Conservation (phyloP, 345 rosid species). For the Syzygium jambos region DNA sequence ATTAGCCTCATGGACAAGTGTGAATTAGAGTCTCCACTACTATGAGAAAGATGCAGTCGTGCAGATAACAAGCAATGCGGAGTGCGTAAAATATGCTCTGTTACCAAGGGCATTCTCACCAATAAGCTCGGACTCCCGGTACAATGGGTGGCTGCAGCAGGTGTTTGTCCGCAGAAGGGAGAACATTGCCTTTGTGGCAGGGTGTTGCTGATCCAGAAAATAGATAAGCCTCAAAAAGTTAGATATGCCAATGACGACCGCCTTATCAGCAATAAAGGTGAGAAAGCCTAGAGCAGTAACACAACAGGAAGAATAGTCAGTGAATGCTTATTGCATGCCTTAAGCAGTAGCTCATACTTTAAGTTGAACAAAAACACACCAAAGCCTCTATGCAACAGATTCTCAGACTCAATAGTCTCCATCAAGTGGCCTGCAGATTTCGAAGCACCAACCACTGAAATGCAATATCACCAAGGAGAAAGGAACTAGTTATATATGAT, state of each 20-base stretch:
- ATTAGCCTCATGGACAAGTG: background rate
- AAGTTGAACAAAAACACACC: slow-evolving; percentile 93
- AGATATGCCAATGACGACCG: background rate
- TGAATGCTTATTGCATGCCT: slow-evolving; percentile 34
- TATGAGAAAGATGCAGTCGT: background rate
- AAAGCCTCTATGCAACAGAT: slow-evolving; percentile 88
- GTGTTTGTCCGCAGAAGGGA: slow-evolving; percentile 95
- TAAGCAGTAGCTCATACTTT: slow-evolving; percentile 89
- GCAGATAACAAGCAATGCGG: background rate
- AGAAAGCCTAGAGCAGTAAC: background rate
- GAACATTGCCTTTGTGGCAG: slow-evolving; percentile 83
- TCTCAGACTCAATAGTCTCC: slow-evolving; percentile 81
- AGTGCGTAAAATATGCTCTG: background rate
- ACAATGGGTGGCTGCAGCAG: slow-evolving; percentile 88
- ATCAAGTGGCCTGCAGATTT: slow-evolving; percentile 70
- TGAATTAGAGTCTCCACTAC: background rate
- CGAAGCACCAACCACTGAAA: background rate
- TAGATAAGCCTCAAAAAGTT: background rate
- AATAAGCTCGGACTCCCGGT: slow-evolving; percentile 74
- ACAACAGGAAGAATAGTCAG: background rate
- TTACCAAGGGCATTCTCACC: slow-evolving; percentile 61
- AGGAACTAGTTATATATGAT: background rate
- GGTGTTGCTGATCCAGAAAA: slow-evolving; percentile 56
- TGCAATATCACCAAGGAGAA: background rate
- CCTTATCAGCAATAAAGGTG: background rate